Percentiles rank a stretch among this genome's conserved stretches.
phyloP scores from a whole-genome alignment of 1,284 basidiomycete species.

The Trametes pubescens region DNA sequence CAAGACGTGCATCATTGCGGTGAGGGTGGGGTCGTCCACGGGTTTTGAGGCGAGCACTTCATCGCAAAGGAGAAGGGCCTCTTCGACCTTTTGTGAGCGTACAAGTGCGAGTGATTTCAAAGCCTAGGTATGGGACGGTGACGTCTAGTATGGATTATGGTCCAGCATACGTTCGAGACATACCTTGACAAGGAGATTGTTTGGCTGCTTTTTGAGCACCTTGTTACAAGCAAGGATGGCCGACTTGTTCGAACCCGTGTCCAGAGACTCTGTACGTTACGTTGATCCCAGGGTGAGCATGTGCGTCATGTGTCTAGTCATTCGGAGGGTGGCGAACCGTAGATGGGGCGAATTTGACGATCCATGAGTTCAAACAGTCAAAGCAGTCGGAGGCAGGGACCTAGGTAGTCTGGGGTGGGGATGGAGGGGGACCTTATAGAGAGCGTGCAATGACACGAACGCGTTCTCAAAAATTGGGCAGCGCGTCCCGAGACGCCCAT shows the following conservation, averaged over 20 bases:
- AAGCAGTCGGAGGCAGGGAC: conserved; percentile 34
- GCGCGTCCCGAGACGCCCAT: conserved; percentile 31
- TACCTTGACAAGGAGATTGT: conserved; percentile 78
- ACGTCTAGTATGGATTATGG: conserved; percentile 3
- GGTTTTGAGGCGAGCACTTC: conserved; percentile 77
- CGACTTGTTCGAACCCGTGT: conserved; percentile 85
- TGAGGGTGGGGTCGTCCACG: conserved; percentile 73
- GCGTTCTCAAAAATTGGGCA: conserved; percentile 32
- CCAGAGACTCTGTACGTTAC: conserved; percentile 71
- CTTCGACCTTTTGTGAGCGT: conserved; percentile 83
- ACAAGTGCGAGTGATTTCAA: conserved; percentile 86
- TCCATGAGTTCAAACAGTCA: conserved; percentile 57
- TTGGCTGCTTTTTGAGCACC: conserved; percentile 81
- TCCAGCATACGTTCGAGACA: conserved; percentile 26
- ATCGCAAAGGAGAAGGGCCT: conserved; percentile 79
- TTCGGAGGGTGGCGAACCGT: conserved; percentile 56
- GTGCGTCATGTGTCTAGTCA: conserved; percentile 14
- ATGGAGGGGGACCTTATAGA: conserved; percentile 11
- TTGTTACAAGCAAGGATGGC: conserved; percentile 87
- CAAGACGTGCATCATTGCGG: conserved; percentile 83
- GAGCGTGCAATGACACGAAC: conserved; percentile 32
- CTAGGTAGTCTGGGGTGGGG: conserved; percentile 7
- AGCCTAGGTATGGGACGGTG: conserved; percentile 54
- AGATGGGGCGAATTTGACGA: conserved; percentile 82
- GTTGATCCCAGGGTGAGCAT: conserved; percentile 14